phyloP scores from a whole-genome alignment of 257 asterid species.

The Paulownia fortunei region DNA sequence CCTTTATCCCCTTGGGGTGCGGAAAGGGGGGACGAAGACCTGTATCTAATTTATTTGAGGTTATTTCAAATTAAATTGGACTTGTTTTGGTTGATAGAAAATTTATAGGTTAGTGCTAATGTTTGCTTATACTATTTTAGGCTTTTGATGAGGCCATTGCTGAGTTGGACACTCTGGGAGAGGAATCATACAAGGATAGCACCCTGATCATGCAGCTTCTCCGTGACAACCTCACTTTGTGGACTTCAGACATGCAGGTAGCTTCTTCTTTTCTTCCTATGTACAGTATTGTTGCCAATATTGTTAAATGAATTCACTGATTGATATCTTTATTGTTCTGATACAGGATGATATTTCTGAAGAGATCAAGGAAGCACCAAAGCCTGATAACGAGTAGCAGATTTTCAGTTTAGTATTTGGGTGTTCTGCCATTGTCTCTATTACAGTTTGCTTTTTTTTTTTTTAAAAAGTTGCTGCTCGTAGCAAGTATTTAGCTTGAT shows the following conservation, averaged over 20 bases:
- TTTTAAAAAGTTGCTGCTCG: conserved; percentile 26
- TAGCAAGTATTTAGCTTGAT: conserved; percentile 33
- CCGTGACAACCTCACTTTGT: conserved; percentile 65
- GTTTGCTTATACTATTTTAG: conserved; percentile 30
- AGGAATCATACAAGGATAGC: conserved; percentile 71
- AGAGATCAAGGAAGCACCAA: conserved; percentile 61
- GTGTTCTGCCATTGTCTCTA: conserved; percentile 41
- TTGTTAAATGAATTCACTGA: background rate
- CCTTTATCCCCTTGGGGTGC: background rate
- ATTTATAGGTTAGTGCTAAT: background rate
- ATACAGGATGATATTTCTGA: conserved; percentile 58
- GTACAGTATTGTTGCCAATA: background rate
- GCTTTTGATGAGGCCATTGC: conserved; percentile 71
- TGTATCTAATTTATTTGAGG: background rate
- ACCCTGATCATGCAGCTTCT: conserved; percentile 68
- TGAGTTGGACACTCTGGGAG: conserved; percentile 64
- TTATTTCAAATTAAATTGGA: background rate
- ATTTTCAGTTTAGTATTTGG: conserved; percentile 28
- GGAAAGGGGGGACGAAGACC: background rate
- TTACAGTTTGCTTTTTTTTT: conserved; percentile 21
- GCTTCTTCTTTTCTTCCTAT: background rate
- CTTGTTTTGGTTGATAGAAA: background rate
- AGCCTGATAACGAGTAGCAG: conserved; percentile 53
- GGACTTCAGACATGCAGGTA: conserved; percentile 70
- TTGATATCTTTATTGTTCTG: background rate